Base-by-base conservation (phyloP, 305 asterid species). In the Fraxinus ornus region DNA sequence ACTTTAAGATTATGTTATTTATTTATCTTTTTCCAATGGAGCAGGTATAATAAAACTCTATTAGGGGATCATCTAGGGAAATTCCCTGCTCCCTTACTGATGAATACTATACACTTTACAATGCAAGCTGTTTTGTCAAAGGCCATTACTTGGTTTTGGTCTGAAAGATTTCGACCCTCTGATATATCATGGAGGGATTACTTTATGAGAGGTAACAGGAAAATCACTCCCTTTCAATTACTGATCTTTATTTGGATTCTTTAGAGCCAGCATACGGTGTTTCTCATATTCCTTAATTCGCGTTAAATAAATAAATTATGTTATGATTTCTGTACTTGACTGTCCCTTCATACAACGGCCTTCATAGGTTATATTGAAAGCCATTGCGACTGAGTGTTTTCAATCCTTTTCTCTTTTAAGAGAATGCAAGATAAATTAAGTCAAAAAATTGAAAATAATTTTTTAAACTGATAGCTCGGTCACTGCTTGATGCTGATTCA, bases 61-160 rank as follows among this genome's bases (percentile, higher is more conserved):
- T 85, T 95, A 80, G 99, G 99, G 79, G 99, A 94, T 89, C 85
- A 95, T 85, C 83, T 95, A 91, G 97, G 99, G 78, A 94, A 88
- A 82, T 95, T 94, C 88, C 99, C 99, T 36, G 99, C 98, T 73
- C 99, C 99, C 32, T 85, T 95, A 71, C 86, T 94, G 92, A 94
- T 95, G 99, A 95, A 95, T 85, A 92, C 98, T 3, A 84, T 95
- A 76, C 99, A 95, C 80, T 95, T 95, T 85, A 64, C 92, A 80
- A 95, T 95, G 99, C 99, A 95, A 94, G 99, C 98, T 84, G 84
- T 87, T 85, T 86, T 95, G 85, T 92, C 99, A 47, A 95, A 87
- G 86, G 93, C 83, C 83, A 93, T 95, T 82, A 94, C 98, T 19
- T 95, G 96, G 95, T 92, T 92, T 88, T 95, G 98, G 97, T 91